Base-by-base conservation (phyloP, 805 yeast genomes). In the Lachancea dasiensis region DNA sequence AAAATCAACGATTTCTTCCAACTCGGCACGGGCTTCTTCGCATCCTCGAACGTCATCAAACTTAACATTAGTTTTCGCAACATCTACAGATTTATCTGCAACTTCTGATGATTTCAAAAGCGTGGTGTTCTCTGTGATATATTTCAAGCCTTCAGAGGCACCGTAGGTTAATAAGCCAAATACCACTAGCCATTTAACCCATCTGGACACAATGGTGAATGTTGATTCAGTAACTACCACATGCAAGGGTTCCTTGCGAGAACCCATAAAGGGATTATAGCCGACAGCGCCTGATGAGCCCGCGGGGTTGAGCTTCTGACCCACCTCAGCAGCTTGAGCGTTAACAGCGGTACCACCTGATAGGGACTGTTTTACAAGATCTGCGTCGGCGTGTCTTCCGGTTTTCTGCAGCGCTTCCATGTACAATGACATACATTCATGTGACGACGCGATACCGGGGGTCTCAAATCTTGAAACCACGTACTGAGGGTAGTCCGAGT, bases 1-100 rank as follows among this genome's bases (percentile, higher is more conserved):
- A 56, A 92, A 92, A 43, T 90, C 97, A n/a, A 92, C 99, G 52
- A 94, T 85, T 63, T 92, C 99, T 63, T 92, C 96, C 46, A 92
- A 72, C 65, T 92, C 98, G 6, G 94, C 86, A 54, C 97, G 79
- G 3, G 99, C 98, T 67, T 92, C 99, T 63, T 94, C 99, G 45
- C 90, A 95, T 40, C 99, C 99, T 55, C 89, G 81, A 24, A 94
- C 97, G 60, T 92, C 99, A 31, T 79, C 75, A 61, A 92, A 92
- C 58, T 79, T 80, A 27, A 89, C 97, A 27, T 83, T 83, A 5
- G 90, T 82, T 58, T 81, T 82, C 15, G 86, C 75, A 36, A 85
- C 87, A 51, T 87, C 95, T 29, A 86, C 81, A 3, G 86, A 72
- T 56, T 84, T 82, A 48, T 84, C 92, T 26, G 77, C 78, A 11